Percentiles rank a stretch among this genome's conserved stretches.
phyloP scores from a whole-genome alignment of 176 grass and related monocot genomes.

The Bromus sterilis region DNA sequence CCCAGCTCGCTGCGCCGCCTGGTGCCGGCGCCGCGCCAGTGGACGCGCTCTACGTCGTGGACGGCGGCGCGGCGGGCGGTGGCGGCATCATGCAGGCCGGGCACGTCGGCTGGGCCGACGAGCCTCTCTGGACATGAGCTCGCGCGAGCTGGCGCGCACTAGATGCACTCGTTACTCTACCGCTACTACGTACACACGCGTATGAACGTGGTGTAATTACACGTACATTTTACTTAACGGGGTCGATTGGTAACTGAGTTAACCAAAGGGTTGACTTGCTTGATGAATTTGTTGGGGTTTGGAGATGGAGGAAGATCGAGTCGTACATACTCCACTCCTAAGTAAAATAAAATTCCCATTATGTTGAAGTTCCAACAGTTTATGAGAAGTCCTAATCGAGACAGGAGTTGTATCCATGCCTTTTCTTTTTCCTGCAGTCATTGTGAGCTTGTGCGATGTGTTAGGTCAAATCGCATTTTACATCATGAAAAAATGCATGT shows the following conservation, averaged over 20 bases:
- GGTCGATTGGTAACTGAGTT: background rate
- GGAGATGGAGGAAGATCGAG: background rate
- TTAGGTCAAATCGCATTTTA: background rate
- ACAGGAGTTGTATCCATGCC: background rate
- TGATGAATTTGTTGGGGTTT: background rate
- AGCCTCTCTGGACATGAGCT: conserved; percentile 56
- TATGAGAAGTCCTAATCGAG: background rate
- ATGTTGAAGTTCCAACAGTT: background rate
- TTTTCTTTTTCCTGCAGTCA: background rate
- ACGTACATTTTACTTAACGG: background rate
- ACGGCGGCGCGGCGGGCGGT: background rate
- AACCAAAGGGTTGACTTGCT: conserved; percentile 25
- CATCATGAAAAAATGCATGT: background rate
- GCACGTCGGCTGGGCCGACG: conserved; percentile 45
- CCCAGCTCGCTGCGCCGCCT: background rate
- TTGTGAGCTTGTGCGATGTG: background rate
- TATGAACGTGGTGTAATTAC: conserved; percentile 7
- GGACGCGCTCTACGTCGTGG: conserved; percentile 20
- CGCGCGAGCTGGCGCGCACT: background rate
- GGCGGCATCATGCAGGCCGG: background rate
- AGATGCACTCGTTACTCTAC: background rate
- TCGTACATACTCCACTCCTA: background rate
- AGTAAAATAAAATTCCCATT: background rate
- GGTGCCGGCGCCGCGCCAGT: background rate
- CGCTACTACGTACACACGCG: background rate